phyloP scores from a whole-genome alignment of 2,329 filamentous ascomycete species.

The Rhynchosporium agropyri region DNA sequence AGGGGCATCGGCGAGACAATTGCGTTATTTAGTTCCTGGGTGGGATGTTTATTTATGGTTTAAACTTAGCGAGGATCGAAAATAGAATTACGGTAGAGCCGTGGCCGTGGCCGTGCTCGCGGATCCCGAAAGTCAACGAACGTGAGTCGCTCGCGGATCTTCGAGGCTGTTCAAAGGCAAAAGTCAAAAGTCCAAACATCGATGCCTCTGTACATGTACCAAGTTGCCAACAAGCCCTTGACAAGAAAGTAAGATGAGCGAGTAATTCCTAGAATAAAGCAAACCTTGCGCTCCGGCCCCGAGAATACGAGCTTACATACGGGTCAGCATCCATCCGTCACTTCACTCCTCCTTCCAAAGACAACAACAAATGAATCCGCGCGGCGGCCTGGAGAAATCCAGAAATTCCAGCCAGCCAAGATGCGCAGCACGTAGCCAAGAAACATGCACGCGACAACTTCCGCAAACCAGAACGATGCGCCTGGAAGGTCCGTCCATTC shows the following conservation, averaged over 20 bases:
- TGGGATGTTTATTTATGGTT: neutral
- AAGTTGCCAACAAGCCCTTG: slow-evolving; percentile 7
- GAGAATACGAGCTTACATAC: neutral
- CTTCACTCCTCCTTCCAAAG: no score
- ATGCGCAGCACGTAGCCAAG: no score
- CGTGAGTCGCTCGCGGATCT: neutral
- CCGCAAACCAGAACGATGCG: no score
- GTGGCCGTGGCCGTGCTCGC: neutral
- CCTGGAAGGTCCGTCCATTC: no score
- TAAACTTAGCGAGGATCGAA: neutral
- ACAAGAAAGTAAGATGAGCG: neutral
- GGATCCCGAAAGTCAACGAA: neutral
- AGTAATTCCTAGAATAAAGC: neutral
- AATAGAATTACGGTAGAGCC: neutral
- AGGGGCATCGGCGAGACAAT: neutral
- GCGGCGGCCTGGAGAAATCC: no score
- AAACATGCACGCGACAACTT: no score
- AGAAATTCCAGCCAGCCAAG: no score
- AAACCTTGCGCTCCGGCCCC: neutral
- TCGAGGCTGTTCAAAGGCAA: slow-evolving; percentile 11
- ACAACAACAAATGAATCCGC: no score
- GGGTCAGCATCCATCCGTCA: no score
- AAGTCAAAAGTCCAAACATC: neutral
- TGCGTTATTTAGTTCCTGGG: neutral
- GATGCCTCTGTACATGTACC: neutral